Percentiles rank a stretch among this genome's conserved stretches.
phyloP scores from a whole-genome alignment of 2,329 filamentous ascomycete species.

The Arachnopeziza araneosa region DNA sequence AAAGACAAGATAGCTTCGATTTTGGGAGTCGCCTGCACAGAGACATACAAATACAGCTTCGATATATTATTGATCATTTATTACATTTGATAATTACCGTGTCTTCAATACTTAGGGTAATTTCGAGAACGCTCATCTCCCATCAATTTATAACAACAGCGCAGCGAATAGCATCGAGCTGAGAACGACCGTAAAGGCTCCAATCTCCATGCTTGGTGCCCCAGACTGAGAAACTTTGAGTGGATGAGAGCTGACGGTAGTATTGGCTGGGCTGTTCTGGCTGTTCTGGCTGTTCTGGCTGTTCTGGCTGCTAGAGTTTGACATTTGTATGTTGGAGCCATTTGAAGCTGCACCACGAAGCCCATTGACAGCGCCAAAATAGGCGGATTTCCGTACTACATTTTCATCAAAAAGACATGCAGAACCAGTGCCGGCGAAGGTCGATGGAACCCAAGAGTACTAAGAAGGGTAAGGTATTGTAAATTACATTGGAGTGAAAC shows the following conservation, averaged over 20 bases:
- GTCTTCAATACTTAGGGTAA: too few relatives aligned
- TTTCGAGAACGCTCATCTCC: neutral
- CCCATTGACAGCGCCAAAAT: constrained; percentile 8
- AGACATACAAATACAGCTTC: too few relatives aligned
- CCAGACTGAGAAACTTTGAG: neutral
- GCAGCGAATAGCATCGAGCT: neutral
- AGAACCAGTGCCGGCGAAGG: constrained; percentile 15
- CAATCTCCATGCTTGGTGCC: neutral
- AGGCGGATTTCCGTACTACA: constrained; percentile 6
- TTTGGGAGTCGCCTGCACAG: too few relatives aligned
- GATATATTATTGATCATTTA: too few relatives aligned
- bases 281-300: too few relatives aligned
- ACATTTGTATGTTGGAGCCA: neutral
- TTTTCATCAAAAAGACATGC: constrained; percentile 4
- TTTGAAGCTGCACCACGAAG: neutral
- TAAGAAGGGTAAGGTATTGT: neutral
- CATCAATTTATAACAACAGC: neutral
- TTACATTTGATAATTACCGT: too few relatives aligned
- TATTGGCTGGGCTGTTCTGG: neutral
- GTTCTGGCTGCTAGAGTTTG: neutral
- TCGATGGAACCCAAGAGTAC: constrained; percentile 20
- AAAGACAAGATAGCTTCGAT: too few relatives aligned
- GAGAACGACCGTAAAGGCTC: neutral
- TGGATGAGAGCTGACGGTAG: neutral
- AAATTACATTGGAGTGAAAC: neutral